Conservation (phyloP, 306 rosid species). For the Trichosanthes truncata region DNA sequence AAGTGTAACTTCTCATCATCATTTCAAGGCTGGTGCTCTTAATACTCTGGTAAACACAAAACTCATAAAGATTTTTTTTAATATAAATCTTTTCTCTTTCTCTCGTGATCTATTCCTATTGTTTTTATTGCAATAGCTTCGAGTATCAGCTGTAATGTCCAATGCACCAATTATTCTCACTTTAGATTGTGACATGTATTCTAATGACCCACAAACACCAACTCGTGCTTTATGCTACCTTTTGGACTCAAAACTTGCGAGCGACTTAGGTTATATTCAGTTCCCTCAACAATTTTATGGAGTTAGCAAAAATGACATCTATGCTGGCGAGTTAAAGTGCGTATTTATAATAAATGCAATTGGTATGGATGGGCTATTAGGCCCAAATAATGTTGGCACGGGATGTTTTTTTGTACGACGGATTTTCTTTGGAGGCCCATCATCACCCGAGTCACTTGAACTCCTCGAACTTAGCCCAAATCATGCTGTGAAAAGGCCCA, state of each 20-base stretch:
- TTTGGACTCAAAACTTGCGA: background rate
- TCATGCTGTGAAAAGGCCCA: slow-evolving; percentile 13
- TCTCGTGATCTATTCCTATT: background rate
- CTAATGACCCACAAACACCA: slow-evolving; percentile 32
- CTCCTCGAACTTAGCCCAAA: slow-evolving; percentile 14
- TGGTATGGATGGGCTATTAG: slow-evolving; percentile 30
- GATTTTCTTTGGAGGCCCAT: slow-evolving; percentile 31
- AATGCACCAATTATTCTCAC: slow-evolving; percentile 33
- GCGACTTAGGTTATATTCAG: slow-evolving; percentile 16
- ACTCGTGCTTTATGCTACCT: slow-evolving; percentile 23
- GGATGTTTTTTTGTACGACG: slow-evolving; percentile 28
- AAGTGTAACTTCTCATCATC: slow-evolving; percentile 18
- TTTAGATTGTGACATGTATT: slow-evolving; percentile 29
- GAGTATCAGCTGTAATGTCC: slow-evolving; percentile 34
- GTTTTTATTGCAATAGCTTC: slow-evolving; percentile 18
- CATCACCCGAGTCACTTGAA: background rate
- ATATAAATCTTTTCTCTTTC: too few species aligned
- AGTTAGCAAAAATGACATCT: slow-evolving; percentile 6
- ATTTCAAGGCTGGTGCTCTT: slow-evolving; percentile 48
- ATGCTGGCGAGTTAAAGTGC: background rate
- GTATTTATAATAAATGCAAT: background rate
- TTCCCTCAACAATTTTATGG: slow-evolving; percentile 22
- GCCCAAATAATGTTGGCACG: slow-evolving; percentile 21
- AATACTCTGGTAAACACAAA: slow-evolving; percentile 25
- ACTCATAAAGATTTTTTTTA: too few species aligned